A percentile compares a stretch with the other conserved stretches of the same genome.
Evolutionary conservation across 1,284 basidiomycete species (phyloP).

Genomic region (Earliella scabrosa): DNA sequence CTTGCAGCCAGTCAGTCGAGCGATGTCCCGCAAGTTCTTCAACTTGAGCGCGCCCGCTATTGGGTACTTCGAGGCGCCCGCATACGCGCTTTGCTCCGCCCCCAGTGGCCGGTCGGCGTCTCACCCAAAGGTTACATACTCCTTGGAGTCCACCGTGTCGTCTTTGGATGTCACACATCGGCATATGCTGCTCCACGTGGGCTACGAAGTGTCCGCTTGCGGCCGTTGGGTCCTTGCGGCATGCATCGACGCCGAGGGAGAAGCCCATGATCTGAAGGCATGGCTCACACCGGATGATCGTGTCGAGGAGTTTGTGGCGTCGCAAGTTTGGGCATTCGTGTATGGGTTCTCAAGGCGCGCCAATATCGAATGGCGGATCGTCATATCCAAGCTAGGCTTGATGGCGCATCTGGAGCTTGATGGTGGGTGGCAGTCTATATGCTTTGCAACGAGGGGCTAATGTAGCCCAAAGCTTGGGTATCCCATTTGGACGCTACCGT

Average conservation of each 20-base stretch:
- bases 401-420: constrained; percentile 64
- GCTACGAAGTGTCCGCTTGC: constrained; percentile 65
- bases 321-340: constrained; percentile 71
- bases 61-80: constrained; percentile 63
- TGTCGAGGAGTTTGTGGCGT: constrained; percentile 46
- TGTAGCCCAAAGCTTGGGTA: constrained; percentile 61
- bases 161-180: constrained; percentile 72
- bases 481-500: constrained; percentile 47
- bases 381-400: constrained; percentile 67
- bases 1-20: constrained; percentile 59
- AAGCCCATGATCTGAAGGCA: constrained; percentile 66
- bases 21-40: constrained; percentile 56
- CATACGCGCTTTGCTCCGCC: constrained; percentile 63
- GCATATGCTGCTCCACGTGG: constrained; percentile 75
- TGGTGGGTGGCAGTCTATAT: constrained; percentile 48
- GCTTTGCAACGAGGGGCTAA: constrained; percentile 7
- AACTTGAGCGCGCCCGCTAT: constrained; percentile 42
- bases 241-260: constrained; percentile 79
- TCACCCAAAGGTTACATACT: constrained; percentile 42
- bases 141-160: constrained; percentile 46
- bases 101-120: constrained; percentile 35
- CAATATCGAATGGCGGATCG: constrained; percentile 79
- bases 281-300: constrained; percentile 60
- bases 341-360: constrained; percentile 61
- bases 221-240: constrained; percentile 77